Evolutionary conservation across 495 filamentous ascomycete species (phyloP).

Genomic region (Penicillium robsamsonii): DNA sequence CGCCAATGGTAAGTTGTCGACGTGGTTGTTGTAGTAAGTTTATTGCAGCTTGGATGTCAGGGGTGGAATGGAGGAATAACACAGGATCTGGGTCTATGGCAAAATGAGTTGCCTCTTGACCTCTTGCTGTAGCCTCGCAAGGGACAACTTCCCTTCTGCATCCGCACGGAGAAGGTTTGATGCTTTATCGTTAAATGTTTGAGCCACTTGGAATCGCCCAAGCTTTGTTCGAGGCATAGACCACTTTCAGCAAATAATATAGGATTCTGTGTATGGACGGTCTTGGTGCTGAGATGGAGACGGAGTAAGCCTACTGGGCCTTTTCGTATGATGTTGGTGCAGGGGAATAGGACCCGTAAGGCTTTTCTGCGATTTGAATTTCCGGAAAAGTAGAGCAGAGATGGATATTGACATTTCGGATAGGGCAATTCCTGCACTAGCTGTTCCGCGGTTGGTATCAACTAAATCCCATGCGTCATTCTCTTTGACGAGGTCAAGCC

Average conservation of each 20-base stretch:
- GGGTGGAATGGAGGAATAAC: constrained; percentile 14
- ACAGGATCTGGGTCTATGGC: constrained; percentile 17
- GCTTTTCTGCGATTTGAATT: constrained; percentile 5
- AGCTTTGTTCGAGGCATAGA: background rate
- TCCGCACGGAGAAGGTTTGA: background rate
- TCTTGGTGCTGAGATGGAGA: constrained; percentile 12
- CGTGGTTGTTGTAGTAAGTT: constrained; percentile 7
- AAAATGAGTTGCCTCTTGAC: constrained; percentile 2
- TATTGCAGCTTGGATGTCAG: constrained; percentile 4
- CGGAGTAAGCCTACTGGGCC: constrained; percentile 3
- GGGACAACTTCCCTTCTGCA: background rate
- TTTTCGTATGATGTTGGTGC: constrained; percentile 4
- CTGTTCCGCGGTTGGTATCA: constrained; percentile 1
- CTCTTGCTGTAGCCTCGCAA: background rate
- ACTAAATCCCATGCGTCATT: background rate
- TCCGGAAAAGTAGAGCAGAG: constrained; percentile 2
- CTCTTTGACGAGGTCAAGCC: constrained; percentile 3
- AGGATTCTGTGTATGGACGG: constrained; percentile 6
- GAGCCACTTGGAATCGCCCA: background rate
- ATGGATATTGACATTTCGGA: background rate
- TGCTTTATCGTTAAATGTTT: background rate
- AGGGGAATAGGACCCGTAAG: background rate
- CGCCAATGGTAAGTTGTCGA: background rate
- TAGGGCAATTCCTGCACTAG: background rate
- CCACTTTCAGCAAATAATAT: constrained; percentile 16